A percentile compares a stretch with the other conserved stretches of the same genome.
phyloP scores from a whole-genome alignment of 2,329 filamentous ascomycete genomes.

The Phialophora expanda region DNA sequence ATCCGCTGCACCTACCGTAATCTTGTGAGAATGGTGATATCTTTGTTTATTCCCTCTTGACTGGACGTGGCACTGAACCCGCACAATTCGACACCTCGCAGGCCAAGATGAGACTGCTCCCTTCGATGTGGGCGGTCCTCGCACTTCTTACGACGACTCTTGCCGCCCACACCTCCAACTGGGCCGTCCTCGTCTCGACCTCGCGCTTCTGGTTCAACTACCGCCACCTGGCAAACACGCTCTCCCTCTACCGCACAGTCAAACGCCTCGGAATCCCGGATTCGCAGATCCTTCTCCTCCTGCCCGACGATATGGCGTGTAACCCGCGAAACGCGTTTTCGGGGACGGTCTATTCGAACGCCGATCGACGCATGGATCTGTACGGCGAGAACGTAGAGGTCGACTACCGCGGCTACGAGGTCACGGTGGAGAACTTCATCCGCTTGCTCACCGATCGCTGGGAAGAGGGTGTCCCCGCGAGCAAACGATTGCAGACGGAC shows the following conservation, averaged over 20 bases:
- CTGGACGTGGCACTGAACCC: not conserved
- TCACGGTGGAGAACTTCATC: constrained; percentile 99
- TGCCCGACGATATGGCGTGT: constrained; percentile 99
- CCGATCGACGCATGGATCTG: constrained; percentile 90
- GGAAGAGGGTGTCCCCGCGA: constrained; percentile 90
- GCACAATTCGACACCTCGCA: not conserved
- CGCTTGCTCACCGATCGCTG: constrained; percentile 91
- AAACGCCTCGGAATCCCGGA: constrained; percentile 97
- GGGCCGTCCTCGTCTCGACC: constrained; percentile 97
- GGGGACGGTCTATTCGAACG: constrained; percentile 97
- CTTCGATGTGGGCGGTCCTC: constrained; percentile 25
- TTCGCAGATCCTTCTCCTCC: constrained; percentile 98
- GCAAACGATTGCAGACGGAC: constrained; percentile 91
- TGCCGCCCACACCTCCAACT: constrained; percentile 84
- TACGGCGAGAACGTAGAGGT: constrained; percentile 99
- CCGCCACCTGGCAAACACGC: constrained; percentile 94
- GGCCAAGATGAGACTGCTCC: constrained; percentile 22
- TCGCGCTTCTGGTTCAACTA: constrained; percentile 99
- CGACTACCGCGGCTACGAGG: constrained; percentile 96
- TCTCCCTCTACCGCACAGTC: constrained; percentile 96
- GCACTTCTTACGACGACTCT: constrained; percentile 22
- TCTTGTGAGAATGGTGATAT: not conserved
- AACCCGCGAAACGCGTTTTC: constrained; percentile 98
- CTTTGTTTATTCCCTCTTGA: not conserved
- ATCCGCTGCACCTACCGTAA: not conserved